These are phyloP conservation scores for Colletotrichum spaethianum DNA, from an alignment of 2,329 filamentous ascomycete genomes.

Conservation along the genomic window DNA sequence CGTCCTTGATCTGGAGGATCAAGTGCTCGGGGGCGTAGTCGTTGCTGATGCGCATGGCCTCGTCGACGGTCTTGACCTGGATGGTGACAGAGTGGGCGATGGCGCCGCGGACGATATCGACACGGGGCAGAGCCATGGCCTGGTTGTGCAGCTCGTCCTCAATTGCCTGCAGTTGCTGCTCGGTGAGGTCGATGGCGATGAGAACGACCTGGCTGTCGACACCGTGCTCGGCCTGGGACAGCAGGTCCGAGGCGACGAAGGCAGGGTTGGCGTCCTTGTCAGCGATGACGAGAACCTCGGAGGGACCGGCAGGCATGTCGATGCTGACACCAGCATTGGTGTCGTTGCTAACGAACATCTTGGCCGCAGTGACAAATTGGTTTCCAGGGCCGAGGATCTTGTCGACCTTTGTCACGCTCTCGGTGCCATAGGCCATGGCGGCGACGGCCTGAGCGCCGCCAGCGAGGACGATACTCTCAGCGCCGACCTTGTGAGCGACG, in stretches of 20 bases:
- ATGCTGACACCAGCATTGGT: slow-evolving; percentile 96
- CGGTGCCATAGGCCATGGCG: slow-evolving; percentile 96
- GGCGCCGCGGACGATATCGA: slow-evolving; percentile 91
- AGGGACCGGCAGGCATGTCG: slow-evolving; percentile 98
- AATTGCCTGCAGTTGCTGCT: slow-evolving; percentile 82
- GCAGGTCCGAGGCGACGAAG: slow-evolving; percentile 94
- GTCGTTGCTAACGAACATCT: slow-evolving; percentile 98
- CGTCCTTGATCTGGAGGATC: slow-evolving; percentile 88
- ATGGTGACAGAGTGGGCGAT: slow-evolving; percentile 95
- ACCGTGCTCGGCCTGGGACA: slow-evolving; percentile 97
- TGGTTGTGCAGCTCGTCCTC: slow-evolving; percentile 93
- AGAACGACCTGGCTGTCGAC: slow-evolving; percentile 96
- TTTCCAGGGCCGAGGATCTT: slow-evolving; percentile 99
- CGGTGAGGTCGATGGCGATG: slow-evolving; percentile 84
- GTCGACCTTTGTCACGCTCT: slow-evolving; percentile 95
- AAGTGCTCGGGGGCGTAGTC: slow-evolving; percentile 96
- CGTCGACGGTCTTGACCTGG: slow-evolving; percentile 76
- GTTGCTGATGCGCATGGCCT: slow-evolving; percentile 89
- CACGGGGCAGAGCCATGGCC: slow-evolving; percentile 87
- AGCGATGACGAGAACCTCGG: slow-evolving; percentile 95
- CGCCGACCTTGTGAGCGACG: slow-evolving; percentile 95
- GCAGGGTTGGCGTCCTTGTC: slow-evolving; percentile 90
- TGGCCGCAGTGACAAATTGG: slow-evolving; percentile 97
- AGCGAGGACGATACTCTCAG: slow-evolving; percentile 94
- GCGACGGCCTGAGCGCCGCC: slow-evolving; percentile 96